Conservation (phyloP, 768 basidiomycete species). For the Lactarius pseudohatsudake region DNA sequence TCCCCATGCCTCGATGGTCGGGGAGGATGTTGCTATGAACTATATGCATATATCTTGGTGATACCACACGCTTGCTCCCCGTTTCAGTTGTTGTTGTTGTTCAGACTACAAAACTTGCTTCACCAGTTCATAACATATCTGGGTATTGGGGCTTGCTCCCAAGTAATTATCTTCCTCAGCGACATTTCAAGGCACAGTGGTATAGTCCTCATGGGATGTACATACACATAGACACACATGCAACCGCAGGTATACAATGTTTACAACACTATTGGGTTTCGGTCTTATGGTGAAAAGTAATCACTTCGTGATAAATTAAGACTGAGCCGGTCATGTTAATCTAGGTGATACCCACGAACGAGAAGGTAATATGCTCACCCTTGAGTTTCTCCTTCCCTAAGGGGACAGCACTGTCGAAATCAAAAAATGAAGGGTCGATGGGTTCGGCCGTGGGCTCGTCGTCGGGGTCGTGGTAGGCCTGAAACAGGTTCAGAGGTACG, state of each 20-base stretch:
- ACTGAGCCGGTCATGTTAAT: slow-evolving; percentile 11
- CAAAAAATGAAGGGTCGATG: slow-evolving; percentile 76
- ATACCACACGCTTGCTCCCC: neutral
- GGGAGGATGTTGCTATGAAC: slow-evolving; percentile 68
- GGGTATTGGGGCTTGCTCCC: neutral
- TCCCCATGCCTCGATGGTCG: slow-evolving; percentile 89
- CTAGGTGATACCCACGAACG: neutral
- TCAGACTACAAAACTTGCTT: neutral
- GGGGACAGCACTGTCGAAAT: slow-evolving; percentile 73
- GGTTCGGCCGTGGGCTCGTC: slow-evolving; percentile 85
- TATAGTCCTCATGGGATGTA: slow-evolving; percentile 22
- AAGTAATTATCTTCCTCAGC: neutral
- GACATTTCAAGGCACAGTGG: slow-evolving; percentile 16
- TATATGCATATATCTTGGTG: neutral
- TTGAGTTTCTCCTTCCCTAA: slow-evolving; percentile 69
- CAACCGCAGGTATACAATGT: slow-evolving; percentile 16
- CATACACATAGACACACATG: neutral
- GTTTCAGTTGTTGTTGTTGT: neutral
- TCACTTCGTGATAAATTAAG: slow-evolving; percentile 29
- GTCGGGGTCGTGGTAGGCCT: slow-evolving; percentile 86
- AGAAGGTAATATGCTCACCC: slow-evolving; percentile 41
- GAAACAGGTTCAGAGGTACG: slow-evolving; percentile 10
- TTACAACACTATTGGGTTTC: slow-evolving; percentile 19
- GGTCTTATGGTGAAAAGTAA: slow-evolving; percentile 9
- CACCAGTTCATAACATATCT: neutral